Evolutionary conservation across 371 early-diverging fungal genomes (phyloP).

Genomic region (Mortierella sp.): DNA sequence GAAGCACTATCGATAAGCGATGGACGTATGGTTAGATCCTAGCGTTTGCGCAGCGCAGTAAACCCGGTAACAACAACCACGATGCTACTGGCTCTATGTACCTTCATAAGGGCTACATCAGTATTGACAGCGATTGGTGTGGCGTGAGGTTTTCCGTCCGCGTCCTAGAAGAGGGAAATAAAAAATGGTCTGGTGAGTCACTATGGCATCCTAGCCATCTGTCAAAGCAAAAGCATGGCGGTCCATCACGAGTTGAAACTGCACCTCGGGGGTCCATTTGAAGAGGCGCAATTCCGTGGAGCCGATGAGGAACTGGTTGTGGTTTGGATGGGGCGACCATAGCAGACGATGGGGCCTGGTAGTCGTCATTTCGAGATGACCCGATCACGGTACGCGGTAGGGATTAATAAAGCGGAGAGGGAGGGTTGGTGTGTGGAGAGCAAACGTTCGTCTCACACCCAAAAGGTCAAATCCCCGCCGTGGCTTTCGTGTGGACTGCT

Average conservation of each 20-base stretch:
- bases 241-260: slow-evolving; percentile 3
- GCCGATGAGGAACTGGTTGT: slow-evolving; percentile 74
- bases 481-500: not conserved
- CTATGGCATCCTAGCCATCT: not conserved
- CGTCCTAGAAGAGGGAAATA: slow-evolving; percentile 50
- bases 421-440: not conserved
- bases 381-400: slow-evolving; percentile 13
- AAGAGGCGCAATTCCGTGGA: slow-evolving; percentile 76
- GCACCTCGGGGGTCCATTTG: slow-evolving; percentile 74
- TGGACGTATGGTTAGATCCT: not conserved
- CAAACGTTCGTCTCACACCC: not conserved
- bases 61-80: not conserved
- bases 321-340: slow-evolving; percentile 76
- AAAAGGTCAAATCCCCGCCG: not conserved
- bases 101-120: slow-evolving; percentile 75
- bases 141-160: slow-evolving; percentile 62
- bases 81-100: slow-evolving; percentile 18
- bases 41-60: not conserved
- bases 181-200: not conserved
- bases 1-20: slow-evolving; percentile 69
- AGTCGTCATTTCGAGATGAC: slow-evolving; percentile 44
- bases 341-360: slow-evolving; percentile 60
- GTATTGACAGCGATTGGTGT: slow-evolving; percentile 72
- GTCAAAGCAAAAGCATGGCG: not conserved
- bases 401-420: not conserved